Percentiles rank a stretch among this genome's conserved stretches.
phyloP scores from a whole-genome alignment of 148 eudicot species.

The Fagopyrum esculentum region DNA sequence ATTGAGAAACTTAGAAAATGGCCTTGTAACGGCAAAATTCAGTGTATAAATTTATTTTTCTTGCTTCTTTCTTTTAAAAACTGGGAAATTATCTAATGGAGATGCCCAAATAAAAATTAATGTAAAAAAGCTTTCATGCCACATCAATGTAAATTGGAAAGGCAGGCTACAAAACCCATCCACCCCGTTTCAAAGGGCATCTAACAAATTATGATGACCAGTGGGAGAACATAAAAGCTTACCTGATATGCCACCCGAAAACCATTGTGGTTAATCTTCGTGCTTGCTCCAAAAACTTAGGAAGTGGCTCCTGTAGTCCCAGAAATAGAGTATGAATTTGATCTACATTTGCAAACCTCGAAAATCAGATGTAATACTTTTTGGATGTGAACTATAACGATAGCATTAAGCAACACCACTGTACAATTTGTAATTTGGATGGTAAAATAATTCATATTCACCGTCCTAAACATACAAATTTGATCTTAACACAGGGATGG shows the following conservation, averaged over 20 bases:
- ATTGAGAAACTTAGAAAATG: too few relatives aligned
- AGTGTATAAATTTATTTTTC: too few relatives aligned
- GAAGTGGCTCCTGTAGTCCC: neutral
- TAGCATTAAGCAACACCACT: neutral
- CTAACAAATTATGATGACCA: neutral
- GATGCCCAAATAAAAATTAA: neutral
- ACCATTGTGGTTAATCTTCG: neutral
- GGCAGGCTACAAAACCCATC: neutral
- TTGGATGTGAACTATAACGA: neutral
- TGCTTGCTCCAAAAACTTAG: too few relatives aligned
- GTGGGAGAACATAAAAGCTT: neutral
- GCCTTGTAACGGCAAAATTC: too few relatives aligned
- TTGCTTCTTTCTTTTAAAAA: too few relatives aligned
- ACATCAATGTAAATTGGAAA: neutral
- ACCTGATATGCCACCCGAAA: neutral
- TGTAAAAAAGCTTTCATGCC: neutral
- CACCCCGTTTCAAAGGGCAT: neutral
- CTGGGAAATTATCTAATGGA: too few relatives aligned
- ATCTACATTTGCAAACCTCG: neutral
- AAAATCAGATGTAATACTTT: neutral
- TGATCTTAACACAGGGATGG: conserved; percentile 67
- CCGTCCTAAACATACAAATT: neutral
- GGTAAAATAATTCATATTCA: neutral
- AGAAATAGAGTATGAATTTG: neutral
- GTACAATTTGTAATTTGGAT: neutral